Base-by-base conservation (phyloP, 2,329 filamentous ascomycete species). In the Metarhizium anisopliae region DNA sequence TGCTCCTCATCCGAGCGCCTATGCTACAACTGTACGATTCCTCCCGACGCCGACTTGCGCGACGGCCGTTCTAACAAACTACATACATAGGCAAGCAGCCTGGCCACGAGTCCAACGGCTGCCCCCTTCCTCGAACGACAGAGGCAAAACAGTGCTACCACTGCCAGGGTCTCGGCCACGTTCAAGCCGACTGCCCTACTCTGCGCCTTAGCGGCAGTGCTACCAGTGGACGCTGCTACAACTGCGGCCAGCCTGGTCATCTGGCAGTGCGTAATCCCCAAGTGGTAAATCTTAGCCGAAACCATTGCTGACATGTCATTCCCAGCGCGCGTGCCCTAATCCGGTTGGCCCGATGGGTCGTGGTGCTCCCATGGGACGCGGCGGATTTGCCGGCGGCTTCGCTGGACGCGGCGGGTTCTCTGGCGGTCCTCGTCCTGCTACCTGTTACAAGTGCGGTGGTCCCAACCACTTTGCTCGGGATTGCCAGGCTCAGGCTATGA, bases 111-210 rank as follows among this genome's bases (percentile, higher is more conserved):
- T 97, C 93, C 63, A 97, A 95, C 78, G 89, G 88, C 73, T 99
- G 94, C 82, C 94, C 94, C 66, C 86, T 93, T 70, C 94, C 94
- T 68, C 88, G 94, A 74, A 96, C 93, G 59, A 96, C 94, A 62
- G 94, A 99, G 78, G 91, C 91, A 54, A 99, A 99, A 85, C 94
- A 99, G 81, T 99, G 94, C 84, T 99, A 99, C 74, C 94, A 97
- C 78, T 99, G 94, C 82, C 94, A 97, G 80, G 94, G 94, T 58
- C 84, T 97, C 59, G 94, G 94, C 63, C 94, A 99, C 72, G 94
- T 99, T 67, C 94, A 99, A 80, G 94, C 94, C 64, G 94, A 99
- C 74, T 99, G 94, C 83, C 94, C 94, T 67, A 97, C 94, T 60
- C 84, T 99, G 62, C 90, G 94, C 65, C 76, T 99, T 72, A 95